phyloP scores from a whole-genome alignment of 2,329 filamentous ascomycete species.

The Domatiomyces globalis region DNA sequence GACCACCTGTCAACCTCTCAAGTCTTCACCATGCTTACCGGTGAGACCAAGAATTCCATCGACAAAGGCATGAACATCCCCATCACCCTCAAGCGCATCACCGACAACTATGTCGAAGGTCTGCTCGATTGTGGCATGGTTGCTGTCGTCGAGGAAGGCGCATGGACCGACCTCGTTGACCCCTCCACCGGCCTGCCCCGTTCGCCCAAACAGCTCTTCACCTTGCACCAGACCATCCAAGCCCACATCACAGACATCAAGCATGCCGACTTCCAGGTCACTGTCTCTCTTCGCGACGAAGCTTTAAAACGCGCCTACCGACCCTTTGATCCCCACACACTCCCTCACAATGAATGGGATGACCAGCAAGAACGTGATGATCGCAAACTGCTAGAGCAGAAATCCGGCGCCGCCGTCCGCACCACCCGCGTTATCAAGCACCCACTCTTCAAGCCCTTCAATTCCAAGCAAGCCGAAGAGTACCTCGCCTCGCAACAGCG shows the following conservation, averaged over 20 bases:
- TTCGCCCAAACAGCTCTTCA: slow-evolving; percentile 59
- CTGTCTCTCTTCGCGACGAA: slow-evolving; percentile 72
- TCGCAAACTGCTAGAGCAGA: slow-evolving; percentile 62
- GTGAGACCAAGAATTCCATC: slow-evolving; percentile 73
- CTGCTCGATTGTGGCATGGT: slow-evolving; percentile 91
- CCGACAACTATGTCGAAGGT: slow-evolving; percentile 83
- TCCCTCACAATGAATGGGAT: slow-evolving; percentile 70
- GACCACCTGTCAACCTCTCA: slow-evolving; percentile 53
- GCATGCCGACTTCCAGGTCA: slow-evolving; percentile 68
- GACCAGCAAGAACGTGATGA: slow-evolving; percentile 66
- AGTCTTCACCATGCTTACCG: slow-evolving; percentile 92
- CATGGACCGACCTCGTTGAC: slow-evolving; percentile 51
- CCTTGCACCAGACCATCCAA: slow-evolving; percentile 68
- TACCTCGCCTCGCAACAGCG: slow-evolving; percentile 72
- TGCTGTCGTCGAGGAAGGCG: slow-evolving; percentile 67
- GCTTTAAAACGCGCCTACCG: slow-evolving; percentile 59
- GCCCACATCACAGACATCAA: slow-evolving; percentile 82
- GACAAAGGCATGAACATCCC: slow-evolving; percentile 85
- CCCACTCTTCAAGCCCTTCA: slow-evolving; percentile 87
- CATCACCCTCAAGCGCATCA: slow-evolving; percentile 63
- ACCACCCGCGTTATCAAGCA: slow-evolving; percentile 95
- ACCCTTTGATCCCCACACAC: slow-evolving; percentile 40
- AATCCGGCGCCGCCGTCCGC: slow-evolving; percentile 70
- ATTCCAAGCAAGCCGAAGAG: slow-evolving; percentile 81
- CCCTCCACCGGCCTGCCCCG: slow-evolving; percentile 34